Evolutionary conservation across 768 basidiomycete genomes (phyloP), one percentile per base, ranked within the genome.

Genomic region (Cantharellus anzutake): DNA sequence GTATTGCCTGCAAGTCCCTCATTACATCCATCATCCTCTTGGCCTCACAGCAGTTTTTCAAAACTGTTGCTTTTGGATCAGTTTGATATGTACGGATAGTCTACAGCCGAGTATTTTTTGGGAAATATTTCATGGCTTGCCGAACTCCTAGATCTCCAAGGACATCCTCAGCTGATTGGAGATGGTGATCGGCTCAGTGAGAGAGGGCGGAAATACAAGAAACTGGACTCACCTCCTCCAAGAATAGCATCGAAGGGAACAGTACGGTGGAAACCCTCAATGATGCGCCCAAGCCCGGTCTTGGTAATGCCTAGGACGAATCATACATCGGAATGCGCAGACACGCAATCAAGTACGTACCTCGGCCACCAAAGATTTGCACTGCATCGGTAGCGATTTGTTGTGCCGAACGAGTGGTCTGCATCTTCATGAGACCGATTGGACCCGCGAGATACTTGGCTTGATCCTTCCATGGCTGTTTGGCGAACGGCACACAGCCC

Each of bases 171-270:
- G 66, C 65, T 62, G 63, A 48, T 11, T 48, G 11, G 29, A 11
- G 44, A 11, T 11, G 44, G 29, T 29, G 44, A 11, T 29, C 11
- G 44, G 11, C 42, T 59, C 42, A 50, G 39, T 44, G 42, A 35
- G 7, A 52, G 16, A 55, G 62, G 35, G 51, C 57, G 34, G 37
- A 59, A 38, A 16, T 41, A 34, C 11, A 42, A 41, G 1, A 2
- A 44, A 44, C 39, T 14, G 4, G 83, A 83, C 68, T 86, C 83
- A 62, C 85, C 84, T 65, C 84, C 84, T 53, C 86, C 85, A 5
- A 86, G 76, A 20, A 86, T 86, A 2, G 86, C 81, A 66, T 90
- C 87, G 68, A 85, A 90, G 2, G 84, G 80, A 7, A 85, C 83
- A 2, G 85, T 88, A 60, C 85, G 80, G 66, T 87, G 86, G 65